Percentiles rank a stretch among this genome's conserved stretches.
These are phyloP conservation scores for Hypoxylon sp. DNA, from an alignment of 2,329 filamentous ascomycete genomes.

Conservation along the genomic window DNA sequence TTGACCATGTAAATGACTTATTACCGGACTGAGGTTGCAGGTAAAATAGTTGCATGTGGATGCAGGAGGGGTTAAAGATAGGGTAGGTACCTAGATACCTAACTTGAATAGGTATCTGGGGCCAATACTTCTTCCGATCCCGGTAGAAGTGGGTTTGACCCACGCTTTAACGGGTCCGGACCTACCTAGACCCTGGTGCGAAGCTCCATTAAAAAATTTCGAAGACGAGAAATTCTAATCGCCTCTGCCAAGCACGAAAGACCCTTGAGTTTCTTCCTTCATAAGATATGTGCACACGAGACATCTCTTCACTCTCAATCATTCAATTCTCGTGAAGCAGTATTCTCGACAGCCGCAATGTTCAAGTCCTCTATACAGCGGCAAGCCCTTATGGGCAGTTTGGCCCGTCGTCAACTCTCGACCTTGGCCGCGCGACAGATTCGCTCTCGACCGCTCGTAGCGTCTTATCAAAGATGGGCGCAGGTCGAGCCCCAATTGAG, in stretches of 20 bases:
- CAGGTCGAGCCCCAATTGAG: constrained; percentile 24
- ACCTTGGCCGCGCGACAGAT: constrained; percentile 38
- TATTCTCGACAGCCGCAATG: constrained; percentile 39
- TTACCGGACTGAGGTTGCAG: too few relatives aligned
- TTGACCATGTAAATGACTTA: too few relatives aligned
- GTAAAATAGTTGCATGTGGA: too few relatives aligned
- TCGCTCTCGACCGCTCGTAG: constrained; percentile 34
- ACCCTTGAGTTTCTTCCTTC: constrained; percentile 18
- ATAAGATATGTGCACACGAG: constrained; percentile 29
- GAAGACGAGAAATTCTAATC: constrained; percentile 29
- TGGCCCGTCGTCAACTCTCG: constrained; percentile 47
- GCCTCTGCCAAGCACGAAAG: constrained; percentile 30
- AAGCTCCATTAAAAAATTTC: constrained; percentile 29
- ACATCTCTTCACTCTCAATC: constrained; percentile 22
- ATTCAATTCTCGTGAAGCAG: constrained; percentile 23
- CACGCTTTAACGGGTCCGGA: constrained; percentile 2
- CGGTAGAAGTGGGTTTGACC: not conserved
- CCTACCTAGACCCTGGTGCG: constrained; percentile 8
- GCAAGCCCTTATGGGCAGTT: constrained; percentile 48
- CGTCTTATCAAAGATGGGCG: constrained; percentile 29
- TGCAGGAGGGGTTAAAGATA: too few relatives aligned
- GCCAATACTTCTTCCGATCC: constrained; percentile 7
- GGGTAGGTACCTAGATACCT: not conserved
- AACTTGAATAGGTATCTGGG: not conserved
- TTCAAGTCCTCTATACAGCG: constrained; percentile 49